Percentiles rank a stretch among this genome's conserved stretches.
These are phyloP conservation scores for Puccinellia tenuiflora DNA, from an alignment of 176 grass and related monocot genomes.

Conservation along the genomic window DNA sequence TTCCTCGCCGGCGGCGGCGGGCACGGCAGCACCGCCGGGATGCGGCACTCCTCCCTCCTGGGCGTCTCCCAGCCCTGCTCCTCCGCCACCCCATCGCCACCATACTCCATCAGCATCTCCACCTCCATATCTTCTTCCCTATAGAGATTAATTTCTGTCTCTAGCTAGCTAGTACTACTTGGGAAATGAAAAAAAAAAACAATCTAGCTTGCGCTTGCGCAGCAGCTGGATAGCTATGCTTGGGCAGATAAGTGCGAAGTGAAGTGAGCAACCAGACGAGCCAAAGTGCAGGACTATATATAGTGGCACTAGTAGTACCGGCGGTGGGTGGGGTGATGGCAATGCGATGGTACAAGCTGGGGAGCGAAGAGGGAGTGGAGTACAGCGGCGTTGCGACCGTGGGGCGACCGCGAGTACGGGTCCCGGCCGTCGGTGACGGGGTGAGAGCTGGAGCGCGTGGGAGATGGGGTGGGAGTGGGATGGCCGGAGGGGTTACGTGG, in stretches of 20 bases:
- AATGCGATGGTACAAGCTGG: background rate
- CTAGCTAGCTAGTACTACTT: too few species aligned
- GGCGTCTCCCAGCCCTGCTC: conserved; percentile 63
- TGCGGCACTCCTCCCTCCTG: conserved; percentile 58
- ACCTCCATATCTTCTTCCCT: conserved; percentile 1
- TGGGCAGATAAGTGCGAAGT: background rate
- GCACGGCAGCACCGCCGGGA: conserved; percentile 45
- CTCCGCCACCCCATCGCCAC: background rate
- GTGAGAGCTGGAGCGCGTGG: fast-evolving
- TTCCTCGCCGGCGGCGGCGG: conserved; percentile 61
- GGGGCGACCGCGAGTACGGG: fast-evolving
- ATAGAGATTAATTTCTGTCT: background rate
- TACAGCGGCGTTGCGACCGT: conserved; percentile 4
- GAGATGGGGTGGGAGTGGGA: too few species aligned
- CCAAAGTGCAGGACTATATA: background rate
- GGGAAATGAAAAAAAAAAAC: too few species aligned
- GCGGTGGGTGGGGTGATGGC: conserved; percentile 20
- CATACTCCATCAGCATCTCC: background rate
- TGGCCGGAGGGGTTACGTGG: conserved; percentile 25
- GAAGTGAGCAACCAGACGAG: background rate
- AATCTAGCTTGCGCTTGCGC: background rate
- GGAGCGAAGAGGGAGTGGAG: conserved; percentile 4
- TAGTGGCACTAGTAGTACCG: too few species aligned
- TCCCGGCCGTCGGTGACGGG: fast-evolving
- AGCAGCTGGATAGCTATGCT: background rate